Percentiles rank a stretch among this genome's conserved stretches.
phyloP scores from a whole-genome alignment of 805 yeast species.

The Clavispora fructus region DNA sequence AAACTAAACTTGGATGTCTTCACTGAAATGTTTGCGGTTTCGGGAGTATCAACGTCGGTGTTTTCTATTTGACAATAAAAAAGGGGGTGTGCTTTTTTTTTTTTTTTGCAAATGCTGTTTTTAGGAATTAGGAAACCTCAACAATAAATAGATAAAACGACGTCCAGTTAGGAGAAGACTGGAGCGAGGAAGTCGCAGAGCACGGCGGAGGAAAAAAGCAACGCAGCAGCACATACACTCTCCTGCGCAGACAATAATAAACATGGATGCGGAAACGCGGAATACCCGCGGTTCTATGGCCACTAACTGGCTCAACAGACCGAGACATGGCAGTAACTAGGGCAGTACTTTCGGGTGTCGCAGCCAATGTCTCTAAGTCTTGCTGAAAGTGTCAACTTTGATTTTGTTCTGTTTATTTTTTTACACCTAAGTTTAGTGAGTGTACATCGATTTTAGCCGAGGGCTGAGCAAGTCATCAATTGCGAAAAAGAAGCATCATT shows the following conservation, averaged over 20 bases:
- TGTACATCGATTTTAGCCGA: not conserved
- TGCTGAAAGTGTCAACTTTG: too few species aligned
- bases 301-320: not conserved
- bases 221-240: not conserved
- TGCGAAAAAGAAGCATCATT: not conserved
- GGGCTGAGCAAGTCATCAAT: not conserved
- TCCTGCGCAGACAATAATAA: not conserved
- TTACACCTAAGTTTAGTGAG: not conserved
- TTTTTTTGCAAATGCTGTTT: not conserved
- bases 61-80: not conserved
- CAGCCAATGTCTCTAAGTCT: too few species aligned
- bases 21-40: not conserved
- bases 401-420: too few species aligned
- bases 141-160: not conserved
- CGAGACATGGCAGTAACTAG: too few species aligned
- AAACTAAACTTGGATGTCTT: not conserved
- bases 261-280: not conserved
- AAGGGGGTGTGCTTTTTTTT: not conserved
- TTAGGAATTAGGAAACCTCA: not conserved
- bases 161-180: not conserved
- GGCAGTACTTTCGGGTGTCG: too few species aligned
- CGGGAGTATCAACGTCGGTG: too few species aligned
- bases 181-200: not conserved
- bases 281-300: not conserved
- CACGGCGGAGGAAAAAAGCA: not conserved